Base-by-base conservation (phyloP, 202 grass and related monocot species). In the Eragrostis tef region DNA sequence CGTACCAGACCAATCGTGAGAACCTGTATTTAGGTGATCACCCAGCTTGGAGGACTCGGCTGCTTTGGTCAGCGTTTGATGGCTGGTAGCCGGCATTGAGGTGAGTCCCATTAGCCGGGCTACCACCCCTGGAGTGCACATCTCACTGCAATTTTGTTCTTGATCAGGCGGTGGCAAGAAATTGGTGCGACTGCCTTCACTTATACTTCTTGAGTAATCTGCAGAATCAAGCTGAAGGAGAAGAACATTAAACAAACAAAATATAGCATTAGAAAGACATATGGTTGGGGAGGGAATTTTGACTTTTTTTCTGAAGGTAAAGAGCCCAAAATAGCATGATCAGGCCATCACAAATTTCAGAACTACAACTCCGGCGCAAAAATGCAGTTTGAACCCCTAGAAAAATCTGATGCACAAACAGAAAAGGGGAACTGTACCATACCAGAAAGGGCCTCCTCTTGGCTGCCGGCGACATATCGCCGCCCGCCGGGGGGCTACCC, bases 61-160 rank as follows among this genome's bases (percentile, higher is more conserved):
- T 13, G 41, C 57, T 46, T 75, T 63, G 21, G 10, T 45, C 16
- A 67, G 7, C 75, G 21, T 80, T 69, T 77, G 65, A 84, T 67
- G 82, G 24, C 43, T 77, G 25, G 9, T 47, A 5, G 73, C 15
- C 19, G 92, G 92, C 89, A 94, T 86, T 14, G 92, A 85, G 53
- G 73, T 91, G 73, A 94, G 89, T 16, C 92, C 92, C 92, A 94
- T 94, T 17, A 94, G 41, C 87, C 65, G 79, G 41, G 89, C 92
- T 41, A 94, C 89, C 49, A 91, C 79, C 10, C 89, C 87, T 0
- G 92, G 87, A 7, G 70, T 50, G 15, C 81, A 61, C 84, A 87
- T 87, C 9, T 69, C 71, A 19, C 57, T 63, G 63, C n/a, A 68
- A 7, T 14, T 31, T 22, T 54, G 56, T 16, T 51, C 85, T 77